Percentiles rank a stretch among this genome's conserved stretches.
phyloP scores from a whole-genome alignment of 179 eudicot genomes.

The Dionaea muscipula region DNA sequence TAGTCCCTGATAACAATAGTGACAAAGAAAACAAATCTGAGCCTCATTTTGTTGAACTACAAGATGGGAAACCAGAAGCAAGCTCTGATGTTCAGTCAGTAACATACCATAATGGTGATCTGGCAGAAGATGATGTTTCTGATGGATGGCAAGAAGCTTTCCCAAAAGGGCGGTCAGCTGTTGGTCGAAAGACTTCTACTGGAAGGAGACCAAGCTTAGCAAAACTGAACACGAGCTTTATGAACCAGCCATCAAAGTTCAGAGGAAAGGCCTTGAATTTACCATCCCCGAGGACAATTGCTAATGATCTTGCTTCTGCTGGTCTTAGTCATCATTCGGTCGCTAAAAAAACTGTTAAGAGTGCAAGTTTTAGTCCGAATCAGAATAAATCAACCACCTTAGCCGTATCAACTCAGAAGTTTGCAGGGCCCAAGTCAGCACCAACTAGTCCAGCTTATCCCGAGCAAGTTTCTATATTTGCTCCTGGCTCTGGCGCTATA shows the following conservation, averaged over 20 bases:
- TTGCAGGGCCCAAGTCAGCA: slow-evolving; percentile 37
- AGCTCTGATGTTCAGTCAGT: slow-evolving; percentile 16
- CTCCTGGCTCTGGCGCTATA: slow-evolving; percentile 31
- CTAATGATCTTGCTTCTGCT: slow-evolving; percentile 37
- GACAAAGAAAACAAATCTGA: slow-evolving; percentile 62
- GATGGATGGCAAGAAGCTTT: slow-evolving; percentile 98
- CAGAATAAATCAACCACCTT: slow-evolving; percentile 20
- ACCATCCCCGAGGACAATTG: slow-evolving; percentile 41
- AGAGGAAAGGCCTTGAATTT: slow-evolving; percentile 41
- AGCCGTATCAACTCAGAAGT: slow-evolving; percentile 30
- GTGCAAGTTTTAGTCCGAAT: slow-evolving; percentile 60
- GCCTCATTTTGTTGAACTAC: slow-evolving; percentile 26
- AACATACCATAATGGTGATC: slow-evolving; percentile 24
- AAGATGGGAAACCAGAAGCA: slow-evolving; percentile 25
- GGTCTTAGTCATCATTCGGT: slow-evolving; percentile 23
- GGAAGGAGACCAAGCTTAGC: slow-evolving; percentile 64
- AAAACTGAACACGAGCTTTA: slow-evolving; percentile 61
- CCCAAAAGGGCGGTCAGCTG: slow-evolving; percentile 58
- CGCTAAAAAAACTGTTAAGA: slow-evolving; percentile 48
- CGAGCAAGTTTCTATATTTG: slow-evolving; percentile 37
- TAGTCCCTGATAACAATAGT: slow-evolving; percentile 31
- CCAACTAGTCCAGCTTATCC: slow-evolving; percentile 50
- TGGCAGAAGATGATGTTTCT: slow-evolving; percentile 37
- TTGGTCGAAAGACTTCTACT: slow-evolving; percentile 50
- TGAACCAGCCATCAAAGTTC: slow-evolving; percentile 36